phyloP scores from a whole-genome alignment of 352 stramenopile genomes.

The Phytopythium cucurbitacearum region DNA sequence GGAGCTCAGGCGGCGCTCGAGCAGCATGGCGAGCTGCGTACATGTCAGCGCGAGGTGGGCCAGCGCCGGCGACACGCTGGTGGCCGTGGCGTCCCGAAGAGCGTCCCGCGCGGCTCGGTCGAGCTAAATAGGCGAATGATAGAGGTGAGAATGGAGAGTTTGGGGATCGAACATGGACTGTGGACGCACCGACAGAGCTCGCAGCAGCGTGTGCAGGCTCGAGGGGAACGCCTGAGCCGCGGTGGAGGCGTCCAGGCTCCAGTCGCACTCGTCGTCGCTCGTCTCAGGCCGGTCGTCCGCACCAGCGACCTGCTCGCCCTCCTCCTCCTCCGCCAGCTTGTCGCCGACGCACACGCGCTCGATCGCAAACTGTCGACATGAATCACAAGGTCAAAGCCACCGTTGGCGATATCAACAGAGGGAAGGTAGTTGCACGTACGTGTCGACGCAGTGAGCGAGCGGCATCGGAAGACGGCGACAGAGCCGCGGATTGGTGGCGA shows the following conservation, averaged over 20 bases:
- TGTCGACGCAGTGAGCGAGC: constrained; percentile 13
- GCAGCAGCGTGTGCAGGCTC: constrained; percentile 24
- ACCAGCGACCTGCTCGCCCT: no score
- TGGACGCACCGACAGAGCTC: constrained; percentile 18
- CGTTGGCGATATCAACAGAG: no score
- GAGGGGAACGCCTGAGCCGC: constrained; percentile 18
- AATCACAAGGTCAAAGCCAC: no score
- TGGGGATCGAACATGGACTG: not conserved
- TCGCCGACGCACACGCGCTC: constrained; percentile 6
- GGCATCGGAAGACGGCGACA: not conserved
- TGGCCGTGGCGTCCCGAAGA: constrained; percentile 31
- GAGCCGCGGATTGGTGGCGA: not conserved
- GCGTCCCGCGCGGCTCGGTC: constrained; percentile 35
- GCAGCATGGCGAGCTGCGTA: constrained; percentile 35
- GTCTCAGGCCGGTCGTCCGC: constrained; percentile 15
- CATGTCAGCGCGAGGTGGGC: constrained; percentile 29
- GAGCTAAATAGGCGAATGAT: constrained; percentile 12
- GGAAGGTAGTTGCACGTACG: constrained; percentile 6
- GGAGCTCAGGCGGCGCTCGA: constrained; percentile 32
- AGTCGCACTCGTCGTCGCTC: constrained; percentile 10
- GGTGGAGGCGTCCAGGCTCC: constrained; percentile 10
- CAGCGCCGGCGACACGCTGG: constrained; percentile 30
- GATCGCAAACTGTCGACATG: constrained; percentile 10
- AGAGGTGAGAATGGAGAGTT: not conserved
- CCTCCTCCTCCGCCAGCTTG: no score